phyloP scores from a whole-genome alignment of 257 asterid species.

The Solanum piurae region DNA sequence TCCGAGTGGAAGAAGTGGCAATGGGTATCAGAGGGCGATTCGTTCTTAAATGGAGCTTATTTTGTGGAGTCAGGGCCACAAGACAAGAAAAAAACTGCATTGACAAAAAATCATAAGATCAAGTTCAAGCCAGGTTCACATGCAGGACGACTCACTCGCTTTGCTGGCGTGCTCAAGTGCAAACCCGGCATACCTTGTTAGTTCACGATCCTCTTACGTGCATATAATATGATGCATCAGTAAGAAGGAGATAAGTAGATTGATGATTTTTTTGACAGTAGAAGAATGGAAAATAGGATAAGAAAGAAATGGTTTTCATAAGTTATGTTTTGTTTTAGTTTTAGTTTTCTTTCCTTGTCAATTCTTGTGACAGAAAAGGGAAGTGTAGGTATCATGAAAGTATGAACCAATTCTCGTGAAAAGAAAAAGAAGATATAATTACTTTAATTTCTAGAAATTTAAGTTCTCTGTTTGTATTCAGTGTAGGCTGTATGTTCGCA shows the following conservation, averaged over 20 bases:
- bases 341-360: neutral
- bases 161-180: slow-evolving; percentile 3
- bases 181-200: neutral
- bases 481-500: no score
- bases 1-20: slow-evolving; percentile 43
- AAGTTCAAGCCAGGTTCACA: slow-evolving; percentile 11
- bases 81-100: slow-evolving; percentile 5
- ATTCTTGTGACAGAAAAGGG: neutral
- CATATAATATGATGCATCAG: neutral
- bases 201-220: neutral
- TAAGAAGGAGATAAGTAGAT: neutral
- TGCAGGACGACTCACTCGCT: slow-evolving; percentile 1
- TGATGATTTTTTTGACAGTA: neutral
- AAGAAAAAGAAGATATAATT: neutral
- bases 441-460: neutral
- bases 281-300: neutral
- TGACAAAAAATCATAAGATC: slow-evolving; percentile 7
- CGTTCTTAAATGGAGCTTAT: slow-evolving; percentile 33
- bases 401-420: neutral
- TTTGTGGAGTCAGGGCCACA: slow-evolving; percentile 34
- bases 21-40: slow-evolving; percentile 46
- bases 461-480: no score
- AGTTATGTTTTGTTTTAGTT: neutral
- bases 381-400: neutral
- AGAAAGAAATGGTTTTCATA: neutral